Evolutionary conservation across 2,329 filamentous ascomycete species (phyloP), one percentile per base, ranked within the genome.

Genomic region (Sphaerulina musiva): DNA sequence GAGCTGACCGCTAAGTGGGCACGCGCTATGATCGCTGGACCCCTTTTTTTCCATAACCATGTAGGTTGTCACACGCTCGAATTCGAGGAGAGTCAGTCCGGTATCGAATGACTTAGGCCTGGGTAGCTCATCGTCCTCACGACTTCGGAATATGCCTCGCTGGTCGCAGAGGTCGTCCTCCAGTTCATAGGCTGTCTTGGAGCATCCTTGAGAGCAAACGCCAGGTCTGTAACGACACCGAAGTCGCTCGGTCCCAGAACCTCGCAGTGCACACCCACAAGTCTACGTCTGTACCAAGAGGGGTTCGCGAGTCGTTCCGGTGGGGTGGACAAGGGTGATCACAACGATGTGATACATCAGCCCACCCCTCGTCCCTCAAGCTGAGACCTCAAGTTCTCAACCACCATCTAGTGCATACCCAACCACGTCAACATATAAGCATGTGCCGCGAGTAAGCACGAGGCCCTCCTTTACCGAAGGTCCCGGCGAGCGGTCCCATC

Each of bases 241-340:
- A 60, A 58, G 14, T 60, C 58, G 46, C 58, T 60, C 6, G 58
- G 50, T 6, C 14, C 58, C 55, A 26, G 58, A 53, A 14, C 58
- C 58, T 4, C 58, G 47, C 36, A 56, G 42, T n/a, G 47, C 55
- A 53, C 55, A 60, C 14, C 58, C 58, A 60, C 8, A 60, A n/a
- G 8, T 58, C 58, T 11, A 6, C 38, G 48, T 60, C 53, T 9
- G 32, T 12, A 14, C 47, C 51, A 7, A 11, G 43, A 2, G 47
- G 52, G 6, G 31, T 11, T 42, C 39, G 23, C 51, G 45, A 45
- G 53, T 39, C 17, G 39, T n/a, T 7, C 58, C 58, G 11, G 43
- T 41, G 2, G 58, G 41, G 26, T 60, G 48, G 10, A 58, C 53
- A 14, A 56, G 38, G 3, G 46, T 53, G 2, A 60, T 46, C 11